A percentile compares a stretch with the other conserved stretches of the same genome.
phyloP scores from a whole-genome alignment of 371 early-diverging fungal genomes.

The Rhizopus delemar region DNA sequence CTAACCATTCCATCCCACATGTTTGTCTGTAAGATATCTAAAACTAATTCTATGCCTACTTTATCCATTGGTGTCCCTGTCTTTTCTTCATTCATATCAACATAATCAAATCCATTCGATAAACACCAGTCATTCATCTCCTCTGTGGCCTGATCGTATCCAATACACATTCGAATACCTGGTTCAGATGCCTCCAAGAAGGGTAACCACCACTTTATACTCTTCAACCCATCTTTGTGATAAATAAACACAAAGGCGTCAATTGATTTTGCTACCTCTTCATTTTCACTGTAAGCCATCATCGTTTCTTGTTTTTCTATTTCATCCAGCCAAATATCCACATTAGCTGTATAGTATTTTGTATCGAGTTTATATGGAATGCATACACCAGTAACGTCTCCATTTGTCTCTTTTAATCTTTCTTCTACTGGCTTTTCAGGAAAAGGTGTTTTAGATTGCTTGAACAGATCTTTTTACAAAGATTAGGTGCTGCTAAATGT shows the following conservation, averaged over 20 bases:
- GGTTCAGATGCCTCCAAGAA: conserved; percentile 61
- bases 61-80: conserved; percentile 37
- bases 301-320: conserved; percentile 42
- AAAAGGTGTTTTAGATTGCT: conserved; percentile 27
- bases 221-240: conserved; percentile 52
- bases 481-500: not conserved
- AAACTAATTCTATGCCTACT: conserved; percentile 35
- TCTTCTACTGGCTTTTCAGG: conserved; percentile 26
- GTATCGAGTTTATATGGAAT: conserved; percentile 68
- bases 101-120: conserved; percentile 66
- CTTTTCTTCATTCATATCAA: conserved; percentile 51
- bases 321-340: conserved; percentile 73
- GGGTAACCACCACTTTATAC: conserved; percentile 53
- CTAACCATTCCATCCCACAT: conserved; percentile 73
- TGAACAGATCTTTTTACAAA: conserved; percentile 25
- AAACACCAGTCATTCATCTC: conserved; percentile 54
- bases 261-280: conserved; percentile 59
- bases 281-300: conserved; percentile 46
- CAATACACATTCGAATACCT: conserved; percentile 58
- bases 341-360: conserved; percentile 72
- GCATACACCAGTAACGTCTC: conserved; percentile 47
- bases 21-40: conserved; percentile 70
- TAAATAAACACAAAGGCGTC: conserved; percentile 73
- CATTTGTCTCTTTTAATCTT: conserved; percentile 33
- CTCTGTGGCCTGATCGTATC: conserved; percentile 13